Evolutionary conservation across 495 filamentous ascomycete genomes (phyloP), one percentile per base, ranked within the genome.

Genomic region (Penicillium turbatum): DNA sequence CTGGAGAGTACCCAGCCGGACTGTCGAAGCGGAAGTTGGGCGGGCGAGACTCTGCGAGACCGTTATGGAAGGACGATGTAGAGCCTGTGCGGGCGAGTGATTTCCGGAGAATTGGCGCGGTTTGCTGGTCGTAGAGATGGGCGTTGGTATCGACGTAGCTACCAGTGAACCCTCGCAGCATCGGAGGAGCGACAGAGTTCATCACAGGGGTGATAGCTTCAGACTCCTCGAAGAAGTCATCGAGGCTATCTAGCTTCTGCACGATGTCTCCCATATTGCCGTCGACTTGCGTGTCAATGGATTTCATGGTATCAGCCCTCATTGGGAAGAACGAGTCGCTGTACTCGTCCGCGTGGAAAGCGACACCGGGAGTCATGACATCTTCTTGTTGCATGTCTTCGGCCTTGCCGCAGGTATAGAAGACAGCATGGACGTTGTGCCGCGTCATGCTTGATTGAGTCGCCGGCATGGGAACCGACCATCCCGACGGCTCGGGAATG

Each of bases 381-480:
- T 86, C 77, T 42, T 81, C 76, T 12, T 70, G 68, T 43, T 81
- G 76, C 56, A 76, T 70, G 42, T 75, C 73, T 48, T 89, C 86
- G 21, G 82, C 79, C 44, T 83, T 77, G 0, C 80, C 70, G 55
- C 92, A 96, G 46, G 90, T 95, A 67, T 96, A 93, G 68, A 96
- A 96, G 4, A 93, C 91, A 0, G 91, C 89, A 60, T 97, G 92
- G n/a, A 97, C 92, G 63, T 97, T 97, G 50, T 84, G 80, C 32
- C 92, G 79, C 10, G 92, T 97, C 36, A 82, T 83, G 42, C 82
- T 83, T 2, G 92, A 90, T 69, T 96, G 89, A 42, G 85, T 85
- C 3, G 92, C 92, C 16, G 93, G 93, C 70, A 92, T 86, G 2
- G 95, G 93, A 31, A 99, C 88, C 1, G 95, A 91, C 93, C 93